These are phyloP conservation scores for Candida railenensis DNA, from an alignment of 805 yeast genomes.

Conservation along the genomic window DNA sequence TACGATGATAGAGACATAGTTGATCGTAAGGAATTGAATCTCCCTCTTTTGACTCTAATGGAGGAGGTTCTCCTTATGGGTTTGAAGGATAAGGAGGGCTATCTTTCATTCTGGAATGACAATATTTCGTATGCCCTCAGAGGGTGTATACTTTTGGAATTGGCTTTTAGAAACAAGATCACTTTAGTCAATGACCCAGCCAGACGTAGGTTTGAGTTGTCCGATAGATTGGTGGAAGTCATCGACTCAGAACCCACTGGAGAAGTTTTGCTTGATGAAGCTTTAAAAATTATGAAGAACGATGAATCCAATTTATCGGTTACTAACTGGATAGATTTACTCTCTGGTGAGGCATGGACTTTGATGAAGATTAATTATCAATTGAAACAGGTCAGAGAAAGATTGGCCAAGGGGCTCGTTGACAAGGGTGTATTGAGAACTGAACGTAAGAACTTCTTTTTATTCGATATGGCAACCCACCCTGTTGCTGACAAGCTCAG, in stretches of 20 bases:
- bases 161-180: conserved; percentile 88
- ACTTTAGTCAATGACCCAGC: conserved; percentile 90
- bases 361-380: conserved; percentile 91
- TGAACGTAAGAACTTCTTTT: conserved; percentile 88
- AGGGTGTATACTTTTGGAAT: conserved; percentile 88
- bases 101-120: conserved; percentile 96
- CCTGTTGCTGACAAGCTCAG: conserved; percentile 86
- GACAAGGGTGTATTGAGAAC: conserved; percentile 96
- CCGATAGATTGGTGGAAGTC: conserved; percentile 86
- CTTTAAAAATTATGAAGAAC: conserved; percentile 82
- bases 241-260: conserved; percentile 87
- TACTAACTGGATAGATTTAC: conserved; percentile 87
- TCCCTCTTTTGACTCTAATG: conserved; percentile 86
- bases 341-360: conserved; percentile 97
- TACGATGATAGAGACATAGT: conserved; percentile 73
- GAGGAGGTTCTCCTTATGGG: conserved; percentile 95
- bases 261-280: conserved; percentile 91
- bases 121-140: conserved; percentile 93
- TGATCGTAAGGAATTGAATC: conserved; percentile 36
- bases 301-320: conserved; percentile 79
- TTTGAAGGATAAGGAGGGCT: conserved; percentile 92
- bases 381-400: conserved; percentile 94
- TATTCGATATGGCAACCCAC: conserved; percentile 98
- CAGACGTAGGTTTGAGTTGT: conserved; percentile 80
- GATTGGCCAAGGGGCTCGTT: conserved; percentile 93